Evolutionary conservation across 2,329 filamentous ascomycete genomes (phyloP).

Genomic region (Ascomycota sp.): DNA sequence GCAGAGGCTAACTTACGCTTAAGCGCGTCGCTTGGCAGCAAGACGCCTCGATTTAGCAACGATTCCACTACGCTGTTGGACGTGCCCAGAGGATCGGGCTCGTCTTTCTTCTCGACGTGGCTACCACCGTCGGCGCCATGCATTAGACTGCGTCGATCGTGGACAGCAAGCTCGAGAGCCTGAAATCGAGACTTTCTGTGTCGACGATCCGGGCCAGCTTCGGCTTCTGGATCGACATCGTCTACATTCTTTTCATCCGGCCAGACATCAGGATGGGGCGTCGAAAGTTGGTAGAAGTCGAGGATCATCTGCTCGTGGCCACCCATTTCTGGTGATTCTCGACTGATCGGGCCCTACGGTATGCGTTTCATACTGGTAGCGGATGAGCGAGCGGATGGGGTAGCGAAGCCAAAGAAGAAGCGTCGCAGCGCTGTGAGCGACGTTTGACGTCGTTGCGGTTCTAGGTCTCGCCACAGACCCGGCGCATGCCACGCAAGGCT

Average conservation of each 20-base stretch:
- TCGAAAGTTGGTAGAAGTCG: constrained; percentile 75
- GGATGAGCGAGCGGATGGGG: neutral
- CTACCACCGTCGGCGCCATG: constrained; percentile 53
- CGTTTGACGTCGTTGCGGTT: neutral
- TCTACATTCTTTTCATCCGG: constrained; percentile 59
- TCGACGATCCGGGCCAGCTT: constrained; percentile 24
- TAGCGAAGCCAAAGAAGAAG: neutral
- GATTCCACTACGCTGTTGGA: constrained; percentile 71
- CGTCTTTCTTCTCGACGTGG: constrained; percentile 73
- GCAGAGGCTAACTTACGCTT: too few relatives aligned
- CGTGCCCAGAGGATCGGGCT: constrained; percentile 77
- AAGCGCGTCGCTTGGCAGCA: constrained; percentile 65
- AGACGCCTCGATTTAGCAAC: constrained; percentile 54
- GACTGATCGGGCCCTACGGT: too few relatives aligned
- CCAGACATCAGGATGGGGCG: constrained; percentile 66
- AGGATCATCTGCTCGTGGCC: constrained; percentile 61
- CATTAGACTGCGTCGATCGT: constrained; percentile 42
- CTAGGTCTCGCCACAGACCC: neutral
- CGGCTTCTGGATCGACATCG: constrained; percentile 39
- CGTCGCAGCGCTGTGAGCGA: neutral
- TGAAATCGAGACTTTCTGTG: constrained; percentile 70
- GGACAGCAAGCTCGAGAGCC: constrained; percentile 55
- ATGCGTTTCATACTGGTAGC: neutral
- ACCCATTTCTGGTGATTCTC: too few relatives aligned
- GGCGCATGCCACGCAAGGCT: constrained; percentile 2